These are phyloP conservation scores for Spathaspora gorwiae DNA, from an alignment of 805 yeast species.

Conservation along the genomic window DNA sequence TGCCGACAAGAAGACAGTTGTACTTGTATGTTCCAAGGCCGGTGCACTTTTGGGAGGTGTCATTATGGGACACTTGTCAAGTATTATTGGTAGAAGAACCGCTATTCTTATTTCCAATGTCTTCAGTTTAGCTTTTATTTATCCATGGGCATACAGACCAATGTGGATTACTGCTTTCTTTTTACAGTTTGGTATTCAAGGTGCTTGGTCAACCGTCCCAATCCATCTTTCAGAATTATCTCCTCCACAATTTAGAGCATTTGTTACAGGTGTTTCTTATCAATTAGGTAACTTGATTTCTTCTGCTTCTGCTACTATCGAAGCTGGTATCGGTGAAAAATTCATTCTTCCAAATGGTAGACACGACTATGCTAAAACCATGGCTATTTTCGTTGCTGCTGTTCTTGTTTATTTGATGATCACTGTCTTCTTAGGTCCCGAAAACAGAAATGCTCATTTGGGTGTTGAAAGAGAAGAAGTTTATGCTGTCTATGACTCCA, in stretches of 20 bases:
- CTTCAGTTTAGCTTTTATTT: conserved; percentile 55
- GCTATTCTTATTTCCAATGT: conserved; percentile 48
- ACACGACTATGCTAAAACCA: conserved; percentile 62
- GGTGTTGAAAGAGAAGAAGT: conserved; percentile 13
- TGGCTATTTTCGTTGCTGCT: conserved; percentile 65
- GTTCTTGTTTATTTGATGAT: conserved; percentile 51
- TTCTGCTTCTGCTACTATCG: conserved; percentile 68
- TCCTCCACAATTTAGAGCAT: conserved; percentile 48
- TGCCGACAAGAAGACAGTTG: conserved; percentile 49
- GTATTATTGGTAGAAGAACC: conserved; percentile 57
- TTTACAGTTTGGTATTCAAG: conserved; percentile 63
- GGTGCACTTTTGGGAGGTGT: conserved; percentile 70
- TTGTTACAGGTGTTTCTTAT: conserved; percentile 58
- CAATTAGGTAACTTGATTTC: conserved; percentile 73
- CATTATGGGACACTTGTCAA: conserved; percentile 53
- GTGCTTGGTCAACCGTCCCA: conserved; percentile 73
- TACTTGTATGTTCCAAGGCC: conserved; percentile 59
- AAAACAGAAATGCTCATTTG: conserved; percentile 32
- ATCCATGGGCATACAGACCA: conserved; percentile 51
- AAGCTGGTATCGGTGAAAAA: conserved; percentile 52
- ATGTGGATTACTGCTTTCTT: conserved; percentile 36
- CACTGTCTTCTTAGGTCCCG: conserved; percentile 58
- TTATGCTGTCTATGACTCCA: neutral
- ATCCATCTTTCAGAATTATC: conserved; percentile 62
- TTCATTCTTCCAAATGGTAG: conserved; percentile 45